Percentiles rank a stretch among this genome's conserved stretches.
Conservation (phyloP, 2,329 filamentous ascomycete species). For the Rutstroemia sp. region DNA sequence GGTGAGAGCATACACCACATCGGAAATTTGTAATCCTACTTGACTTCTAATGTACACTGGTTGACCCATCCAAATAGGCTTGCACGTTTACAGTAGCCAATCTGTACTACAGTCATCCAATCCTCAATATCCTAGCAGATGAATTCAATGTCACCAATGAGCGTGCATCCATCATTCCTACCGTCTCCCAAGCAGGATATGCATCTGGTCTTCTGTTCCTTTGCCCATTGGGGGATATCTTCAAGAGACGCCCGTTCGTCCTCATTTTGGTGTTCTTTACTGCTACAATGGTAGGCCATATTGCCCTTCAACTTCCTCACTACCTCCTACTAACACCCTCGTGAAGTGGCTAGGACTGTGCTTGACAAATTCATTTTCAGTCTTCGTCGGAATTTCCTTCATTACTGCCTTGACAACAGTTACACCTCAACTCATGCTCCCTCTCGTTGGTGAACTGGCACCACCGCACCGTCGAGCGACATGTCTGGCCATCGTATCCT, state of each 20-base stretch:
- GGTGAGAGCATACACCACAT: background rate
- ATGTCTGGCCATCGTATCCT: slow-evolving; percentile 66
- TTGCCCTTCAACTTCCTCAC: no score
- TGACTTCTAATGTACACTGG: background rate
- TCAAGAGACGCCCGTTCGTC: slow-evolving; percentile 63
- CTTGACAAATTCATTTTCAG: slow-evolving; percentile 54
- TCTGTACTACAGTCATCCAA: slow-evolving; percentile 74
- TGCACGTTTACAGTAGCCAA: slow-evolving; percentile 68
- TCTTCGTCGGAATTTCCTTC: slow-evolving; percentile 65
- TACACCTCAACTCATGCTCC: slow-evolving; percentile 74
- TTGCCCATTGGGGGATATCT: slow-evolving; percentile 66
- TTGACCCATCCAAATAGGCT: slow-evolving; percentile 32
- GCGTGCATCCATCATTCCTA: slow-evolving; percentile 59
- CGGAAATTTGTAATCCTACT: background rate
- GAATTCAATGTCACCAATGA: slow-evolving; percentile 68
- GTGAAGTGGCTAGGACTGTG: slow-evolving; percentile 61
- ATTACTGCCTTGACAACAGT: slow-evolving; percentile 71
- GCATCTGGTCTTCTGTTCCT: slow-evolving; percentile 66
- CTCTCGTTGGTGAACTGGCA: slow-evolving; percentile 71
- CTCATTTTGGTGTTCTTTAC: slow-evolving; percentile 60
- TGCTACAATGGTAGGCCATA: slow-evolving; percentile 58
- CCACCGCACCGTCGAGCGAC: slow-evolving; percentile 60
- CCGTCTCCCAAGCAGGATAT: slow-evolving; percentile 73
- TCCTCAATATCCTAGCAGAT: slow-evolving; percentile 65
- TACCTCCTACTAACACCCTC: background rate